Conservation (phyloP, 805 yeast species). For the Kuraishia ogatae region DNA sequence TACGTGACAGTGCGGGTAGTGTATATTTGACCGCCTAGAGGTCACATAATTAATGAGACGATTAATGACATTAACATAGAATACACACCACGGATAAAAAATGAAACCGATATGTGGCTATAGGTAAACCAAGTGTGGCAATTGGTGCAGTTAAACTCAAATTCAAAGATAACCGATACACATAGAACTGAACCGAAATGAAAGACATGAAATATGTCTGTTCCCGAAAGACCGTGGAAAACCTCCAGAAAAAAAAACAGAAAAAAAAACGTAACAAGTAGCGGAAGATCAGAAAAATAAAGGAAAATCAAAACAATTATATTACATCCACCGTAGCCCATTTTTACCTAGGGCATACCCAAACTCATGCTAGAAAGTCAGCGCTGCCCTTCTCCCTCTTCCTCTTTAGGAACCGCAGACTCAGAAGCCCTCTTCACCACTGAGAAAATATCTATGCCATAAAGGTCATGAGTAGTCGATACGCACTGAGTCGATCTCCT, state of each 20-base stretch:
- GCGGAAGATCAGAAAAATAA: background rate
- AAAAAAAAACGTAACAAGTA: background rate
- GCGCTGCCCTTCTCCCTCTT: background rate
- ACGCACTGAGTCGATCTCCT: constrained; percentile 7
- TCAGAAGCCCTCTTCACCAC: constrained; percentile 37
- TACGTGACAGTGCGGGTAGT: background rate
- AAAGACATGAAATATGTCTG: background rate
- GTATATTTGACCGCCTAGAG: too few relatives aligned
- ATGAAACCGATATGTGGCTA: background rate
- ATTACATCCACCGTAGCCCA: background rate
- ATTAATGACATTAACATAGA: background rate
- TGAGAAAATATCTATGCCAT: constrained; percentile 49
- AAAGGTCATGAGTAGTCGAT: constrained; percentile 33
- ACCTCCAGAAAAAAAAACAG: background rate
- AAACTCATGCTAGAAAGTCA: background rate
- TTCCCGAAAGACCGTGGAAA: background rate
- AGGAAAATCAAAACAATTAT: background rate
- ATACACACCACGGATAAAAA: background rate
- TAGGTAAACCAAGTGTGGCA: background rate
- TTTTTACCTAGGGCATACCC: background rate
- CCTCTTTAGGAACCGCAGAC: background rate
- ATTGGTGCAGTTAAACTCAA: background rate
- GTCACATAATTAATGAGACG: background rate
- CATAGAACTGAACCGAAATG: background rate
- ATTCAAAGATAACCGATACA: background rate